Evolutionary conservation across 352 stramenopile species (phyloP), one percentile per base, ranked within the genome.

Genomic region (Saprolegnia diclina): DNA sequence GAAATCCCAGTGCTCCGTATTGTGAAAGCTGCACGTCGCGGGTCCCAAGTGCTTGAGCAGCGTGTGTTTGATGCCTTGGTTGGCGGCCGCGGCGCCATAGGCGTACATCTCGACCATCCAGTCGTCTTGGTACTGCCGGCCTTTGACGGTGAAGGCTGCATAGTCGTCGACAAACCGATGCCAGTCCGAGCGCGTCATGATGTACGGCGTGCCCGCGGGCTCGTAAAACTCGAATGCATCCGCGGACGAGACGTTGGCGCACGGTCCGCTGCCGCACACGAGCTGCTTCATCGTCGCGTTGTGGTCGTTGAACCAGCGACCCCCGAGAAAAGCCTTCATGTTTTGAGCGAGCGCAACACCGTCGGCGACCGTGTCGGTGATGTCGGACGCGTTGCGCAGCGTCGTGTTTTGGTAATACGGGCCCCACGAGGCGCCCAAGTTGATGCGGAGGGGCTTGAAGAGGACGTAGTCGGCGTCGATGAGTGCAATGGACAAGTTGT

Each of bases 101-200:
- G 59, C 59, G 21, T 32, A 53, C 59, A 66, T 66, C 24, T 66
- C 59, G 19, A 66, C 59, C 59, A 66, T 66, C 59, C 59, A 66
- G 10, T 56, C n/a, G 13, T 66, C 42, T 21, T 56, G 19, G 24
- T 54, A 54, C 18, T 24, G 21, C 32, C 59, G 21, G 19, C 59
- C 59, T 24, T 18, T 19, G 13, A 50, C 35, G 19, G 59, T 54
- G 24, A 66, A 66, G 35, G 10, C 26, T 4, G 19, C 59, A 19
- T 66, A 66, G 40, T 66, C 59, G 5, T 53, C 59, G 9, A 22
- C 59, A 18, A 66, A 22, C 10, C 59, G 59, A 0, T 38, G 5
- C 59, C 32, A 53, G 18, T 66, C 59, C 18, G 35, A 21, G n/a
- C 59, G 40, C n/a, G 59, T 66, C 19, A 66, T 44, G 32, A 66